phyloP scores from a whole-genome alignment of 164 flowering plant species.

The Umbellularia californica region DNA sequence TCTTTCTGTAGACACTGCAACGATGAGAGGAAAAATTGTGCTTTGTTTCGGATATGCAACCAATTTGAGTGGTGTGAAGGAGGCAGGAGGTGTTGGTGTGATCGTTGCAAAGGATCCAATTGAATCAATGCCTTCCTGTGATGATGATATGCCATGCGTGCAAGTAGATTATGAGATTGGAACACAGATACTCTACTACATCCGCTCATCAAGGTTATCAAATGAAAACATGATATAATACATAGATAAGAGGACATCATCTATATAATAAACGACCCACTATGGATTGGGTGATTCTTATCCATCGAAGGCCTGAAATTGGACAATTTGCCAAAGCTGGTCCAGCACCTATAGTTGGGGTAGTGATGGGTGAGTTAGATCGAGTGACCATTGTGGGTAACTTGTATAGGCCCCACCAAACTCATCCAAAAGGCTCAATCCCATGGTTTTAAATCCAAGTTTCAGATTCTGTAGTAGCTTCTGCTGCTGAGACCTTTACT shows the following conservation, averaged over 20 bases:
- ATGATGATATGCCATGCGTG: slow-evolving; percentile 4
- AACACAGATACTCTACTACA: slow-evolving; percentile 3
- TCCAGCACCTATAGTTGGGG: no score
- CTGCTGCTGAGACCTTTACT: slow-evolving; percentile 21
- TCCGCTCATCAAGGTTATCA: not conserved
- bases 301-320: no score
- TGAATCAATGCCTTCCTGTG: slow-evolving; percentile 1
- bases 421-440: slow-evolving; percentile 13
- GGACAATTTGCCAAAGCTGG: no score
- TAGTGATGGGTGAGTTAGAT: no score
- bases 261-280: no score
- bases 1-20: slow-evolving; percentile 5
- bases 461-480: slow-evolving; percentile 34
- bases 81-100: slow-evolving; percentile 23
- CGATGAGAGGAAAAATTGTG: slow-evolving; percentile 21
- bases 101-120: slow-evolving; percentile 16
- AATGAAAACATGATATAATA: not conserved
- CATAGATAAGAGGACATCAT: no score
- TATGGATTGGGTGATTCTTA: no score
- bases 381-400: no score
- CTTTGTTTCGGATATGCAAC: slow-evolving; percentile 16
- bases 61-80: slow-evolving; percentile 1
- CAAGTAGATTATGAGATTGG: slow-evolving; percentile 1
- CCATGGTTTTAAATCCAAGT: slow-evolving; percentile 30
- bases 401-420: not conserved